These are phyloP conservation scores for Thoreauomyces humboldtii DNA, from an alignment of 192 early-diverging fungal species.

Conservation along the genomic window DNA sequence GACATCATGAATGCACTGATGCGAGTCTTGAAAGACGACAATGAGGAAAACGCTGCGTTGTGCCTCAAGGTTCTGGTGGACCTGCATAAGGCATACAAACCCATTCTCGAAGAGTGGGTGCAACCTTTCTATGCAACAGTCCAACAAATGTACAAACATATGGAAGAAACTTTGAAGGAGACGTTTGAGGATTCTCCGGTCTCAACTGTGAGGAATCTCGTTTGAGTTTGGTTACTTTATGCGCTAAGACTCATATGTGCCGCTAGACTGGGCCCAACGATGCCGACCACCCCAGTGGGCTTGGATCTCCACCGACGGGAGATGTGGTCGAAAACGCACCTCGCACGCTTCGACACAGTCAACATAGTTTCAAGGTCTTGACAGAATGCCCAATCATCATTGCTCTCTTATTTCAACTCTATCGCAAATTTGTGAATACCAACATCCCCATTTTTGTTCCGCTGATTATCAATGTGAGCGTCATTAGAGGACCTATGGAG, in stretches of 20 bases:
- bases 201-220: background rate
- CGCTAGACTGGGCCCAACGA: no score
- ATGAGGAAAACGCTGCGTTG: constrained; percentile 96
- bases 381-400: constrained; percentile 99
- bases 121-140: constrained; percentile 90
- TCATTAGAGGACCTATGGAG: no score
- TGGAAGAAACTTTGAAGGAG: constrained; percentile 80
- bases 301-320: constrained; percentile 50
- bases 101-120: constrained; percentile 79
- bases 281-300: no score
- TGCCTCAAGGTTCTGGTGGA: constrained; percentile 95
- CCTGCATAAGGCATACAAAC: constrained; percentile 84
- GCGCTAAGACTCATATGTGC: no score
- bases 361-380: constrained; percentile 94
- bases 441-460: constrained; percentile 87
- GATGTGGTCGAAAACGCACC: constrained; percentile 39
- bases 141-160: constrained; percentile 89
- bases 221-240: no score
- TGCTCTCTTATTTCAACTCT: constrained; percentile 89
- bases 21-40: constrained; percentile 79
- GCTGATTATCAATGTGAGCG: constrained; percentile 72
- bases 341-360: constrained; percentile 69
- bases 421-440: constrained; percentile 70
- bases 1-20: constrained; percentile 75
- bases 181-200: constrained; percentile 76